A percentile compares a stretch with the other conserved stretches of the same genome.
These are phyloP conservation scores for Arachnomyces sp. DNA, from an alignment of 2,329 filamentous ascomycete species.

Conservation along the genomic window DNA sequence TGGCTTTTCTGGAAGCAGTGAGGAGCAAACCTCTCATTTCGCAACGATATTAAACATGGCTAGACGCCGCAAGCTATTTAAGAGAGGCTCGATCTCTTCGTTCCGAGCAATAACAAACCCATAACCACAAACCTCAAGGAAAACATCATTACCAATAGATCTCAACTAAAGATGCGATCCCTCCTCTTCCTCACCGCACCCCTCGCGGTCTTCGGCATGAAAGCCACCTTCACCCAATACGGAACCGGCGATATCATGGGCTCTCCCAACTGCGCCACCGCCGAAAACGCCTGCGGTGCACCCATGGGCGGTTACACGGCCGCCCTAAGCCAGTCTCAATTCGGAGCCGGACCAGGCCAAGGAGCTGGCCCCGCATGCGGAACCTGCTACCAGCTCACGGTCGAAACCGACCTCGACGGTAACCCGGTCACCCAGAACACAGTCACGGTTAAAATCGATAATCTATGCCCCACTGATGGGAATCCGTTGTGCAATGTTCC, in stretches of 20 bases:
- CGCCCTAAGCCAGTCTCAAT: constrained; percentile 32
- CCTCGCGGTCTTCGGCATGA: constrained; percentile 1
- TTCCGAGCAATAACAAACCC: no score
- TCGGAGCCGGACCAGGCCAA: constrained; percentile 28
- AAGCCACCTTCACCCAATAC: constrained; percentile 29
- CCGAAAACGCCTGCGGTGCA: constrained; percentile 30
- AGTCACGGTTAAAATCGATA: constrained; percentile 34
- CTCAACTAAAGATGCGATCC: no score
- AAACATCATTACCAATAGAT: no score
- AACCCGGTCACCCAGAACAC: constrained; percentile 19
- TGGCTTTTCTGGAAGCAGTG: no score
- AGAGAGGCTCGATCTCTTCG: no score
- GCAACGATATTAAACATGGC: no score
- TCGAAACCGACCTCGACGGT: constrained; percentile 24
- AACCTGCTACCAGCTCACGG: constrained; percentile 31
- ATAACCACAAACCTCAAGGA: no score
- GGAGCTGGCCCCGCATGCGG: constrained; percentile 33
- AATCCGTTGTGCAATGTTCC: constrained; percentile 30
- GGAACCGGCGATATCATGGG: constrained; percentile 25
- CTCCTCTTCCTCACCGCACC: no score
- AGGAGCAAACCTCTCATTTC: no score
- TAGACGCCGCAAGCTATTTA: no score
- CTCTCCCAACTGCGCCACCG: constrained; percentile 27
- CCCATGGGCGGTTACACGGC: constrained; percentile 28
- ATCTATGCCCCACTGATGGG: constrained; percentile 30